Evolutionary conservation across 768 basidiomycete species (phyloP), one percentile per base, ranked within the genome.

Genomic region (Pleurotus tuber-regium): DNA sequence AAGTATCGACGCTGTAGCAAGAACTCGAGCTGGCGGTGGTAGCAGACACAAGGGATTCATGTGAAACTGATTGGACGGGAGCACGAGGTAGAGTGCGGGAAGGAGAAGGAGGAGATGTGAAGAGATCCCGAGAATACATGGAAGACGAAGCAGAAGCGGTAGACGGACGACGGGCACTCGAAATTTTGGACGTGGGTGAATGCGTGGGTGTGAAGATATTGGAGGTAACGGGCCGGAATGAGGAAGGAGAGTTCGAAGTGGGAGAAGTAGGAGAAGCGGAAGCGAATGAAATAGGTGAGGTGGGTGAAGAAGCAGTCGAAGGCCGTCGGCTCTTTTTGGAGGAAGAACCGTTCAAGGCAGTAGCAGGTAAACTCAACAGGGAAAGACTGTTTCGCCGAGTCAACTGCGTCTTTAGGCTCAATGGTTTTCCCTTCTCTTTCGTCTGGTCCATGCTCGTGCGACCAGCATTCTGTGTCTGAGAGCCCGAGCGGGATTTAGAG

Each of bases 1-100:
- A 19, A 6, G 46, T 48, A 18, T 48, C 46, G 11, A 48, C 31
- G 46, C 46, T 48, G 18, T 48, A 48, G 31, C 46, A 48, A 11
- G 46, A 48, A 23, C 46, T 48, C 5, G 46, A 48, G 29, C 46
- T 48, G 10, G 31, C 31, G 18, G 46, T 48, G 3, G 46, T 47
- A 2, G 46, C 46, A n/a, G 46, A 48, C 9, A 31, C 31, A 10
- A 48, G 31, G 16, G 46, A 48, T 48, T 48, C 46, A 23, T 48
- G 46, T 10, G 46, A 48, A 1, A 31, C 46, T n/a, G 35, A 48
- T 18, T 29, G 46, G 5, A 48, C 23, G 8, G 29, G 29, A 19
- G n/a, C 16, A 14, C 31, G 30, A 33, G 31, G 35, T 33, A 48
- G 46, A 18, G 41, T 8, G 9, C 31, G 30, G n/a, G 29, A 21